These are phyloP conservation scores for Lithospermum erythrorhizon DNA, from an alignment of 257 asterid genomes.

Conservation along the genomic window DNA sequence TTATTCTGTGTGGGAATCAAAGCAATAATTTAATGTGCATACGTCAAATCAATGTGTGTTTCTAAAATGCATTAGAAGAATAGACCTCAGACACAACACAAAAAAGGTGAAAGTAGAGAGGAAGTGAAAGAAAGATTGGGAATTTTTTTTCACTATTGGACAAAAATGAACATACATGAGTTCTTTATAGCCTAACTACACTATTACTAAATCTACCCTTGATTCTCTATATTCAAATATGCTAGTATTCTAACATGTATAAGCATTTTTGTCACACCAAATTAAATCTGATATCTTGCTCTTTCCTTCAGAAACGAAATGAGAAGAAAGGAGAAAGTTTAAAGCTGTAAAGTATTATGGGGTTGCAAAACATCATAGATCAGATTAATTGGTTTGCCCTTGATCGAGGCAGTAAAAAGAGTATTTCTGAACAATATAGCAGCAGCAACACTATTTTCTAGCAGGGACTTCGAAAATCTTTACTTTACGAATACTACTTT, in stretches of 20 bases:
- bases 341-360: slow-evolving; percentile 83
- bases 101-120: no score
- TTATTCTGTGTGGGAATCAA: background rate
- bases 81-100: no score
- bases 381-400: slow-evolving; percentile 41
- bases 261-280: no score
- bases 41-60: background rate
- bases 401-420: slow-evolving; percentile 23
- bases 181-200: no score
- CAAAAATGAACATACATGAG: no score
- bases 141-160: no score
- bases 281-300: background rate
- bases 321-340: slow-evolving; percentile 84
- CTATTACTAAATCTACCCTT: no score
- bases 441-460: background rate
- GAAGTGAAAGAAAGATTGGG: no score
- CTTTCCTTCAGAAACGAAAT: slow-evolving; percentile 62
- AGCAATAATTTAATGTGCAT: background rate
- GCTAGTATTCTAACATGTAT: no score
- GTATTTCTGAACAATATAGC: background rate
- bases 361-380: slow-evolving; percentile 51
- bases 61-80: no score
- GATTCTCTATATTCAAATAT: no score
- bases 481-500: background rate
- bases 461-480: background rate